Conservation (phyloP, 805 yeast species). For the Candida tammaniensis region DNA sequence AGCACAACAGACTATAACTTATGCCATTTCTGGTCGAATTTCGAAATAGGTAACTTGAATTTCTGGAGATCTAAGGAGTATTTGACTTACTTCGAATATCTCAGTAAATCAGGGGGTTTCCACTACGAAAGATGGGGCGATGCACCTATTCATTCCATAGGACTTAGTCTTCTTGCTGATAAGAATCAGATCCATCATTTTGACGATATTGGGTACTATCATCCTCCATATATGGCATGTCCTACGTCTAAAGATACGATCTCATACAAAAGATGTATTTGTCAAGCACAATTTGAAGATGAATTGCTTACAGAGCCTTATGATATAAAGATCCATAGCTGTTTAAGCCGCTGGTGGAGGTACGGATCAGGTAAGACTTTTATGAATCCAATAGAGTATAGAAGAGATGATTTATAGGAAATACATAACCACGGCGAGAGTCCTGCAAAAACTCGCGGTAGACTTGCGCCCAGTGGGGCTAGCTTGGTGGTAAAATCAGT, state of each 20-base stretch:
- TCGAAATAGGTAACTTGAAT: conserved; percentile 53
- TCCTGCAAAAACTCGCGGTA: neutral
- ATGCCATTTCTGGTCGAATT: conserved; percentile 68
- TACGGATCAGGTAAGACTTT: conserved; percentile 60
- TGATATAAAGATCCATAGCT: conserved; percentile 53
- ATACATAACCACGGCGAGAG: neutral
- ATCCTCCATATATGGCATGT: conserved; percentile 42
- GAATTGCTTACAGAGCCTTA: conserved; percentile 26
- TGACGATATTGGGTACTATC: conserved; percentile 45
- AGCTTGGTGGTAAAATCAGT: neutral
- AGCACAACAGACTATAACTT: conserved; percentile 43
- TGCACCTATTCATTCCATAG: conserved; percentile 46
- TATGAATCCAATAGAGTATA: conserved; percentile 39
- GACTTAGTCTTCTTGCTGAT: conserved; percentile 31
- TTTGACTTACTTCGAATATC: conserved; percentile 39
- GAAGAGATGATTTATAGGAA: too few relatives aligned
- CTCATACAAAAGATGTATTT: conserved; percentile 37
- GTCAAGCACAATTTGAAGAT: conserved; percentile 21
- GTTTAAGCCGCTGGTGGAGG: conserved; percentile 77
- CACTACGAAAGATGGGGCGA: conserved; percentile 65
- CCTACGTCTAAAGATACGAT: conserved; percentile 33
- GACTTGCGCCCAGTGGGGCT: too few relatives aligned
- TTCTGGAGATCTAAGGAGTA: conserved; percentile 49
- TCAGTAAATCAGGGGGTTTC: conserved; percentile 51
- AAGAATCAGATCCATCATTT: conserved; percentile 39